Evolutionary conservation across 306 rosid species (phyloP), one percentile per base, ranked within the genome.

Genomic region (Adenanthera pavonina): DNA sequence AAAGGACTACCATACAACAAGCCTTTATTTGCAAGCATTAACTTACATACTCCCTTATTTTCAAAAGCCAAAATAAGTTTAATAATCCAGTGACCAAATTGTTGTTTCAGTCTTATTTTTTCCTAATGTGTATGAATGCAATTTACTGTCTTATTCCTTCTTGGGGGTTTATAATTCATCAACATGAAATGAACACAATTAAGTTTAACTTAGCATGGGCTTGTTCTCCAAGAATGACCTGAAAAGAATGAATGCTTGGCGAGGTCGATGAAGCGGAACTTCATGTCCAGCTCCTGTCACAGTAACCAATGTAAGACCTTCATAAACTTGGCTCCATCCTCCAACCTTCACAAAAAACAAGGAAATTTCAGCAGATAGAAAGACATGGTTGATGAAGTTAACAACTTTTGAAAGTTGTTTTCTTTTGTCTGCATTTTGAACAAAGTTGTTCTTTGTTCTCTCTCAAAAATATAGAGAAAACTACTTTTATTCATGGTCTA

Each of bases 241-340:
- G 90, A 96, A 96, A 85, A 96, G 92, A 89, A 93, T 80, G 44
- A 88, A 92, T 34, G 97, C 96, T 72, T 93, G 89, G 14, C 94
- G 97, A 7, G 99, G 99, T 67, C 88, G 88, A 77, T 91, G 97
- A 38, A 93, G 97, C 0, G 99, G 98, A 84, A 93, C 99, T 86
- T 93, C 98, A 69, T 96, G 99, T 57, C 99, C 99, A 5, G 98
- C 98, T 77, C 98, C 97, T 35, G 91, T 85, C 60, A 93, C 87
- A 9, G 97, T 92, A 13, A 92, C 98, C 41, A 93, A 89, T 69
- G 98, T 93, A 49, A 95, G 87, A 35, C 97, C 99, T 87, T 87
- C 89, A 81, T 92, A 95, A 51, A 89, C 89, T 87, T 93, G 98
- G 86, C 90, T 87, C 97, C 99, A 92, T 6, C 99, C 99, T 70